Base-by-base conservation (phyloP, 768 basidiomycete species). In the Serendipita indica region DNA sequence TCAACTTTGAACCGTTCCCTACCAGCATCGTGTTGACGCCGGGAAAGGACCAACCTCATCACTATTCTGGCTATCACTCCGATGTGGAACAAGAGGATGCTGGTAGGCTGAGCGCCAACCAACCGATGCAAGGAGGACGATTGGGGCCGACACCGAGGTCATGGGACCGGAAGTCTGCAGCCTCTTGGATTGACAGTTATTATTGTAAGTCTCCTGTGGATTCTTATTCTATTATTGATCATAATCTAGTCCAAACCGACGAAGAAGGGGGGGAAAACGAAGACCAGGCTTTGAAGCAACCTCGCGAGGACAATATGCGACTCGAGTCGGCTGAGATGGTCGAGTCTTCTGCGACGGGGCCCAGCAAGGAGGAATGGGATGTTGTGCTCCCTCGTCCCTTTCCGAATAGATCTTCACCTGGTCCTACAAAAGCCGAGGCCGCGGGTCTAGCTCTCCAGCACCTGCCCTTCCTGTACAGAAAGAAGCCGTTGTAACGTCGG, bases 121-220 rank as follows among this genome's bases (percentile, higher is more conserved):
- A 22, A 10, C 25, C 32, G n/a, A 28, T 54, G 20, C 22, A 30
- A 30, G 49, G 49, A 28, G 32, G 49, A 7, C 12, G 49, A 10
- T 25, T 30, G 32, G 49, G n/a, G 32, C 49, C 49, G n/a, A n/a
- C 49, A 12, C 49, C 49, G 4, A 20, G 49, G n/a, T 18, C 49
- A 7, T 54, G 49, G 49, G 30, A 54, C 10, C 49, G 22, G 10
- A 54, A 54, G 49, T 54, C 49, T 7, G 22, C 49, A 7, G 49
- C 49, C n/a, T 54, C 49, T 28, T 54, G 49, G 49, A 54, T 54
- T 28, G 49, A 54, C 32, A 54, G 49, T 30, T n/a, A n/a, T n/a
- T 54, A 54, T 28, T 54, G 49, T 54, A 30, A 3, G 49, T 54
- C 10, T 33, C 10, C 49, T 20, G 7, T 54, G 10, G 10, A 10